These are phyloP conservation scores for Lichtheimia corymbifera DNA, from an alignment of 371 early-diverging fungal genomes.

Conservation along the genomic window DNA sequence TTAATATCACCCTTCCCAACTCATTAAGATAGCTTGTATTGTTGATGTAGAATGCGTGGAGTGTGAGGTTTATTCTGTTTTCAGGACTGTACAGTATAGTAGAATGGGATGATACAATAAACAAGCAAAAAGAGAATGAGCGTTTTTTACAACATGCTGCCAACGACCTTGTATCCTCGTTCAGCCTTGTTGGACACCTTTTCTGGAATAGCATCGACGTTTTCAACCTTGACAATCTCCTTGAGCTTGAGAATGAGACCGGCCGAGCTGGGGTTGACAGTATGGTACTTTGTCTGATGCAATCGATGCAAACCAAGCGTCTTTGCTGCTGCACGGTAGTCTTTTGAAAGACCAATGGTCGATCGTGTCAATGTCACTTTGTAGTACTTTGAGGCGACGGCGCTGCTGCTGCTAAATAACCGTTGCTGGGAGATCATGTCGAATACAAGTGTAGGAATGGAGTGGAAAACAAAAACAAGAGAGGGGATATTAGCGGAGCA, in stretches of 20 bases:
- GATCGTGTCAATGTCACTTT: slow-evolving; percentile 64
- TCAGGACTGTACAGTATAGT: too few species aligned
- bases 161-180: slow-evolving; percentile 63
- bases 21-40: too few species aligned
- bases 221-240: slow-evolving; percentile 74
- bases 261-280: slow-evolving; percentile 62
- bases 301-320: slow-evolving; percentile 59
- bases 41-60: too few species aligned
- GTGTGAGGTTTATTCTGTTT: too few species aligned
- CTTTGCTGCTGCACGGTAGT: slow-evolving; percentile 54
- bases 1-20: neutral
- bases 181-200: slow-evolving; percentile 37
- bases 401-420: slow-evolving; percentile 31
- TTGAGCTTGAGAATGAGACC: slow-evolving; percentile 82
- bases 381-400: slow-evolving; percentile 45
- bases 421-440: slow-evolving; percentile 21
- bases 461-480: slow-evolving; percentile 3
- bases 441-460: neutral
- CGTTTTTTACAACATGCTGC: slow-evolving; percentile 38
- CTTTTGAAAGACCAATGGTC: slow-evolving; percentile 58
- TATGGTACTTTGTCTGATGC: slow-evolving; percentile 62
- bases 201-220: slow-evolving; percentile 61
- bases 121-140: too few species aligned
- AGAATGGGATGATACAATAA: too few species aligned
- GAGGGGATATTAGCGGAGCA: neutral